Evolutionary conservation across 768 basidiomycete species (phyloP), one percentile per base, ranked within the genome.

Genomic region (Tylopilus sp.): DNA sequence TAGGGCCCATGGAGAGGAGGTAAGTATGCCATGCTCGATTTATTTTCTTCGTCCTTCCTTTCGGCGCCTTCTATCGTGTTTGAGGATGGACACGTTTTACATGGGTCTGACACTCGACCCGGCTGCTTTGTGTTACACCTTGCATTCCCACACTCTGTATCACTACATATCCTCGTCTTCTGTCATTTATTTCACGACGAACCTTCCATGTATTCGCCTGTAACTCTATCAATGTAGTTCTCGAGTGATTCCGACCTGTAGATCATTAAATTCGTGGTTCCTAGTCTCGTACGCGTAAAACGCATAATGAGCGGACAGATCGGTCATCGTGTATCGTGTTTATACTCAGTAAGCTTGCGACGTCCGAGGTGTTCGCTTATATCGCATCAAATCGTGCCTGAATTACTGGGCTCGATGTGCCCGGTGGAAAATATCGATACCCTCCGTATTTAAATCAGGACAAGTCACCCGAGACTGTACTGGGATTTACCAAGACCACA

Each of bases 1-100:
- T 72, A 53, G 68, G 63, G 22, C 22, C 38, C n/a, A 52, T 17
- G 50, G 62, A 64, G 40, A 57, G 34, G 57, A 56, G 44, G 41
- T 68, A 57, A 33, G 54, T 41, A 42, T 47, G 29, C 21, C 28
- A n/a, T 48, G 33, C 19, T 22, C 5, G n/a, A 33, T 22, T 22
- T 24, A 12, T 19, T 21, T 17, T 45, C 6, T 43, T 50, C 19
- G 31, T 30, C n/a, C 28, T 42, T 21, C 29, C 28, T 8, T 34
- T 16, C 26, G 13, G 22, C 4, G 17, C 28, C 37, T 9, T 40
- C 10, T 7, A 24, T 46, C 22, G 26, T 41, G 13, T 16, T 26
- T n/a, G n/a, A n/a, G n/a, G n/a, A n/a, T n/a, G n/a, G n/a, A n/a
- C n/a, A n/a, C n/a, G n/a, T n/a, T n/a, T n/a, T n/a, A n/a, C n/a